Evolutionary conservation across 1,284 basidiomycete species (phyloP), one percentile per base, ranked within the genome.

Genomic region (Ceratobasidium sp.): DNA sequence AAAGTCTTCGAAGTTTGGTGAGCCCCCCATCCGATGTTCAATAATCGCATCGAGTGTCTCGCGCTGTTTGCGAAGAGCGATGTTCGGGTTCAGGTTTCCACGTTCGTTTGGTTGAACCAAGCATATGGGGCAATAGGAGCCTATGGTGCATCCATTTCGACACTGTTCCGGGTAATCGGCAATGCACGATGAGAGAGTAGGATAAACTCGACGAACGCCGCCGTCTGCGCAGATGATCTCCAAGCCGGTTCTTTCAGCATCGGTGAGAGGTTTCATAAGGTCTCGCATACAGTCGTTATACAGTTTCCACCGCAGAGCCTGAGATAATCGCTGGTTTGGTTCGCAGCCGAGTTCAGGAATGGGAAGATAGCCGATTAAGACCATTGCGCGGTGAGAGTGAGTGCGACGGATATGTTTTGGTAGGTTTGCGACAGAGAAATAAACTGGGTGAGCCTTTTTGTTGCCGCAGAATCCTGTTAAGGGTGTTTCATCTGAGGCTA

Each of bases 331-430:
- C 27, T 22, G 15, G n/a, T 57, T 47, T 27, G 33, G n/a, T 1
- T 36, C 50, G 6, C 29, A 44, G 6, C 45, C 36, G 15, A 69
- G 66, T 17, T 56, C 48, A 3, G 54, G 51, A 6, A 75, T 41
- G 41, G 76, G 76, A 22, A 77, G 60, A n/a, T n/a, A n/a, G n/a
- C 75, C 76, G 6, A 77, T 41, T n/a, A 77, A 48, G 1, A 77
- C 22, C 53, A 22, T 60, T 1, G 73, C 75, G 11, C 56, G 36
- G 1, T 54, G 57, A 2, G 57, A 67, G 0, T 47, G n/a, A 17
- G 51, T 22, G 5, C 54, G 72, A 1, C 72, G 73, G 15, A 73
- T 11, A 2, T 53, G 24, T 31, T 76, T 77, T 15, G 64, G 36
- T 14, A 77, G 63, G 45, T 78, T 78, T 1, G 76, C 76, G 11